phyloP scores from a whole-genome alignment of 208 protist genomes.

The Wallacemonas rigidus region DNA sequence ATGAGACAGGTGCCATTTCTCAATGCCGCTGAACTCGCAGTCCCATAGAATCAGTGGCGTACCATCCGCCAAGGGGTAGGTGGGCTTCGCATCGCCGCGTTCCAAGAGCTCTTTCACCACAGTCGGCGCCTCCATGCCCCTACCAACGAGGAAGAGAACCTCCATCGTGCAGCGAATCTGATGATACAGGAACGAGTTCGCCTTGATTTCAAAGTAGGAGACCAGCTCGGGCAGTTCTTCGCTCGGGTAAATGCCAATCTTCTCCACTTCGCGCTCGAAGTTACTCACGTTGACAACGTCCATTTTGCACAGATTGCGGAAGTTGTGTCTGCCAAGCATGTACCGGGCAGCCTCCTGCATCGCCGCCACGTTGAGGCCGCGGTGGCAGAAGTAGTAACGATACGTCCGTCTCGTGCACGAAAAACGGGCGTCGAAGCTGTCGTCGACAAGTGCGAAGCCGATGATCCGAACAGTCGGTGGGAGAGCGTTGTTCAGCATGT shows the following conservation, averaged over 20 bases:
- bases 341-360: slow-evolving; percentile 90
- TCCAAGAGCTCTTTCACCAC: slow-evolving; percentile 67
- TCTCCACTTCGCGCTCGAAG: slow-evolving; percentile 84
- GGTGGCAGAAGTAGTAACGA: slow-evolving; percentile 92
- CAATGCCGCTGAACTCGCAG: slow-evolving; percentile 54
- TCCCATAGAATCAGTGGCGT: slow-evolving; percentile 86
- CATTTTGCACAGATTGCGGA: slow-evolving; percentile 98
- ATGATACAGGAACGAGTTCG: slow-evolving; percentile 97
- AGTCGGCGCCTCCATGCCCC: slow-evolving; percentile 57
- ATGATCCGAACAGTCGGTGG: slow-evolving; percentile 94
- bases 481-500: slow-evolving; percentile 94
- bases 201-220: slow-evolving; percentile 91
- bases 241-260: slow-evolving; percentile 53
- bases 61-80: slow-evolving; percentile 75
- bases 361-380: slow-evolving; percentile 72
- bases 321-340: slow-evolving; percentile 96
- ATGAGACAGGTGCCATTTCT: slow-evolving; percentile 68
- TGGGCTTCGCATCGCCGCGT: slow-evolving; percentile 75
- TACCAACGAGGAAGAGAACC: slow-evolving; percentile 89
- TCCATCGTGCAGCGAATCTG: slow-evolving; percentile 96
- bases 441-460: slow-evolving; percentile 89
- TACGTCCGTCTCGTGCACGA: slow-evolving; percentile 87
- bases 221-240: slow-evolving; percentile 58
- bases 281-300: slow-evolving; percentile 93
- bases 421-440: slow-evolving; percentile 93